These are phyloP conservation scores for Wilhelminamyces savonicus DNA, from an alignment of 805 yeast species.

Conservation along the genomic window DNA sequence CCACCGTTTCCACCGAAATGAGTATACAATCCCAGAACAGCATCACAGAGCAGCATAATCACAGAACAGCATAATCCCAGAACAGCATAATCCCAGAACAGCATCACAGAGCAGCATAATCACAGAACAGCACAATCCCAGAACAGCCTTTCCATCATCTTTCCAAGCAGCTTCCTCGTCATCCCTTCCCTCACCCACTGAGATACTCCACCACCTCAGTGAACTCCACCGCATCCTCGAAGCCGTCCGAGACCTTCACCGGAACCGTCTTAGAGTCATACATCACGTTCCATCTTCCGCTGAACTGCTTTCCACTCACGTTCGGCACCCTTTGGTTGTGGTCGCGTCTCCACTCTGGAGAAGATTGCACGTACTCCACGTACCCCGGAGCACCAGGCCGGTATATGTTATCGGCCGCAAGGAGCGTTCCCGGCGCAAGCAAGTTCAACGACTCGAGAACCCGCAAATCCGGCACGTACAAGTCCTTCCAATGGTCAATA, in stretches of 20 bases:
- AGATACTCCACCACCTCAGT: constrained; percentile 24
- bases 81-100: no score
- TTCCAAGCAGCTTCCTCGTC: no score
- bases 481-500: constrained; percentile 34
- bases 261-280: constrained; percentile 28
- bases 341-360: constrained; percentile 32
- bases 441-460: constrained; percentile 34
- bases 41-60: no score
- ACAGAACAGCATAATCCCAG: no score
- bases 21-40: no score
- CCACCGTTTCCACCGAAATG: no score
- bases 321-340: constrained; percentile 19
- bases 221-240: constrained; percentile 24
- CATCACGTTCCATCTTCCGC: constrained; percentile 36
- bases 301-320: constrained; percentile 17
- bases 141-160: no score
- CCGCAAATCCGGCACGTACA: constrained; percentile 36
- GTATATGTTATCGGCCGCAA: constrained; percentile 33
- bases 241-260: constrained; percentile 8
- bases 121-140: no score
- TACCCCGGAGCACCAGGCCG: constrained; percentile 32
- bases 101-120: no score
- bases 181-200: constrained; percentile 18
- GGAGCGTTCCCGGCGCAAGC: constrained; percentile 31
- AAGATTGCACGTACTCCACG: constrained; percentile 26